Percentiles rank a stretch among this genome's conserved stretches.
phyloP scores from a whole-genome alignment of 129 eudicot genomes.

The Chrysanthemum seticuspe region DNA sequence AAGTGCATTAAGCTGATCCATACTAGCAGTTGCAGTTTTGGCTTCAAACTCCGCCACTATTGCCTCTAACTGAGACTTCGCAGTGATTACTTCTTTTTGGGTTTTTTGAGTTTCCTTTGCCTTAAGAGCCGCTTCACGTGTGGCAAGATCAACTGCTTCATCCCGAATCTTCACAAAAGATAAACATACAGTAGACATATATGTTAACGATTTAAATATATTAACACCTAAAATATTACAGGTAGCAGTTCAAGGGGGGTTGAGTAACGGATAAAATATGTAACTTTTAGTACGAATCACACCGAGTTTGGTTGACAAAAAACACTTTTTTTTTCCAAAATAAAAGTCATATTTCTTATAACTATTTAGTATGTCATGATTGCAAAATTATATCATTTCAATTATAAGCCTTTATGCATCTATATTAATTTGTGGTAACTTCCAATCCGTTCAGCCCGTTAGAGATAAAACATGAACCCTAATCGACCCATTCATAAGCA shows the following conservation, averaged over 20 bases:
- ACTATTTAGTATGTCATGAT: too few relatives aligned
- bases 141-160: conserved; percentile 75
- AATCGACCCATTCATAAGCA: conserved; percentile 4
- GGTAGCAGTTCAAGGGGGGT: not conserved
- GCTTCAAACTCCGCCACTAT: conserved; percentile 63
- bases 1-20: conserved; percentile 49
- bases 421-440: not conserved
- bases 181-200: conserved; percentile 9
- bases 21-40: conserved; percentile 36
- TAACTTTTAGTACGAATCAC: too few relatives aligned
- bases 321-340: not conserved
- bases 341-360: too few relatives aligned
- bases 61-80: conserved; percentile 51
- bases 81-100: conserved; percentile 44
- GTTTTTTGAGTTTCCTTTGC: conserved; percentile 63
- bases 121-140: conserved; percentile 70
- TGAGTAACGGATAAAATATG: not conserved
- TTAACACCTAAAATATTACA: not conserved
- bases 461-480: not conserved
- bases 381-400: not conserved
- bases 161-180: conserved; percentile 46
- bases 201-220: conserved; percentile 12
- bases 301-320: not conserved
- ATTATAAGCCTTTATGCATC: too few relatives aligned
- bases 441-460: not conserved